phyloP scores from a whole-genome alignment of 169 alveolate species.

The Plasmodium relictum region DNA sequence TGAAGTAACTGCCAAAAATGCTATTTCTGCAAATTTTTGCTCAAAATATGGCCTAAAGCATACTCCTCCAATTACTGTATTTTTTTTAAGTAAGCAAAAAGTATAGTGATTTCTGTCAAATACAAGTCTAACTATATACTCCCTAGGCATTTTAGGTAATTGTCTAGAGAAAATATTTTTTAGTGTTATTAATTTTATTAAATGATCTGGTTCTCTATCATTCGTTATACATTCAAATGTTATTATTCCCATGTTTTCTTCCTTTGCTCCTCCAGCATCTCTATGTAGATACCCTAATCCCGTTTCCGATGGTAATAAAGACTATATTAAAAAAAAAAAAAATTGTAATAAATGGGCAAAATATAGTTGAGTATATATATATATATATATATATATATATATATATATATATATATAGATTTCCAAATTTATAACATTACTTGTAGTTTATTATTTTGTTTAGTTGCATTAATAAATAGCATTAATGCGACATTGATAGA shows the following conservation, averaged over 20 bases:
- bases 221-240: constrained; percentile 93
- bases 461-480: constrained; percentile 54
- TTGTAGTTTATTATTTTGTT: constrained; percentile 60
- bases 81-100: constrained; percentile 93
- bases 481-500: constrained; percentile 46
- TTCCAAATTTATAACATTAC: constrained; percentile 8
- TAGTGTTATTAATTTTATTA: constrained; percentile 92
- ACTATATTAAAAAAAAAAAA: constrained; percentile 62
- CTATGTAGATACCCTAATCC: constrained; percentile 93
- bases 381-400: not conserved
- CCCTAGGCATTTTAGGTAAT: constrained; percentile 99
- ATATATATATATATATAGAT: not conserved
- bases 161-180: constrained; percentile 96
- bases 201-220: constrained; percentile 92
- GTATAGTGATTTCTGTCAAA: constrained; percentile 98
- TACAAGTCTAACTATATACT: constrained; percentile 97
- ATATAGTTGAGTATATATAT: not conserved
- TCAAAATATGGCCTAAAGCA: constrained; percentile 93
- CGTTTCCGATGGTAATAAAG: constrained; percentile 91
- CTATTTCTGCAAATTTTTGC: constrained; percentile 98
- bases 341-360: not conserved
- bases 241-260: constrained; percentile 92
- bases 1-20: constrained; percentile 98
- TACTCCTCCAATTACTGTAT: constrained; percentile 98
- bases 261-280: constrained; percentile 94